Percentiles rank a stretch among this genome's conserved stretches.
phyloP scores from a whole-genome alignment of 1,284 basidiomycete genomes.

The Sphaerobolus stellatus region DNA sequence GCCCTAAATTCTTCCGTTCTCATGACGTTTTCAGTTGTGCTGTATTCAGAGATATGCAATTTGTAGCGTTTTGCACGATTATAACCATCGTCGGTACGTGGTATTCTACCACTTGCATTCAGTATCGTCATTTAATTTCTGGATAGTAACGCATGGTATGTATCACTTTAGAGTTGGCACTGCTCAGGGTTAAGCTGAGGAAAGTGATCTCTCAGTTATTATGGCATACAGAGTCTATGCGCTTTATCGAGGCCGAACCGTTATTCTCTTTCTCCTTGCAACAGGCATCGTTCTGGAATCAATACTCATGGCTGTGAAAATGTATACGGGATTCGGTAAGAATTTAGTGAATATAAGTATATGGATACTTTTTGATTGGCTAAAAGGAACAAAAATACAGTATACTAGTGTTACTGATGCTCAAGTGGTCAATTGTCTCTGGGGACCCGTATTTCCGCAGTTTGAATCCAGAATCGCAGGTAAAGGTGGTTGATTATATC shows the following conservation, averaged over 20 bases:
- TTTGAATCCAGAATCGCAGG: background rate
- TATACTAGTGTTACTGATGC: no score
- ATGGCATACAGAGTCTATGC: background rate
- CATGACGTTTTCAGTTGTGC: no score
- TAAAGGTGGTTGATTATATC: background rate
- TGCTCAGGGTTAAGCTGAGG: background rate
- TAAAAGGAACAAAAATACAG: background rate
- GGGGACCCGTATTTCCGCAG: background rate
- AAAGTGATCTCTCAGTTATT: background rate
- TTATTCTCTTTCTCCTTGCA: background rate
- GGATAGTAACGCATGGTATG: no score
- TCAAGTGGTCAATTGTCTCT: background rate
- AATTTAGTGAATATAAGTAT: background rate
- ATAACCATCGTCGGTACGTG: no score
- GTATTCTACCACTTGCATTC: no score
- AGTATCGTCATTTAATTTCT: no score
- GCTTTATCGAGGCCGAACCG: background rate
- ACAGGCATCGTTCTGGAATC: background rate
- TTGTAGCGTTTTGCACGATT: no score
- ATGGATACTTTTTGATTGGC: background rate
- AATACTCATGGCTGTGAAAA: background rate
- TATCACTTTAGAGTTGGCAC: no score
- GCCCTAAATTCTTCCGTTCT: no score
- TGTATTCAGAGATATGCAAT: no score
- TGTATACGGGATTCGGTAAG: background rate